Percentiles rank a stretch among this genome's conserved stretches.
phyloP scores from a whole-genome alignment of 2,329 filamentous ascomycete genomes.

The Hypoxylon sp. region DNA sequence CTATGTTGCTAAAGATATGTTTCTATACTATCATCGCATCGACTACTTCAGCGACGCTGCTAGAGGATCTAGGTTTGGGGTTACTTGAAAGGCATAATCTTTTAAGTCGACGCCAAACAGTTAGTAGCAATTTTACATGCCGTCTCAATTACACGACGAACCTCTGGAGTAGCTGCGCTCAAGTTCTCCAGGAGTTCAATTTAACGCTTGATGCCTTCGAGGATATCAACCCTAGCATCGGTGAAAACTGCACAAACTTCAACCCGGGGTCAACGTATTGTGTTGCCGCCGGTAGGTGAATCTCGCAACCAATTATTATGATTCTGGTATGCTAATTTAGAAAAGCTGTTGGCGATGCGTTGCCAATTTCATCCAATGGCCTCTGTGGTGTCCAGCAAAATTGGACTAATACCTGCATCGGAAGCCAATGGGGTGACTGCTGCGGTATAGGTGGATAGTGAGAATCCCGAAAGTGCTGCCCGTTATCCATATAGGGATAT shows the following conservation, averaged over 20 bases:
- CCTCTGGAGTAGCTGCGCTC: slow-evolving; percentile 14
- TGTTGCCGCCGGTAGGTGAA: background rate
- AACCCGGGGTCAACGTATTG: slow-evolving; percentile 6
- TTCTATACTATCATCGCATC: background rate
- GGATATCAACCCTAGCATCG: slow-evolving; percentile 7
- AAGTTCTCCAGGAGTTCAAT: slow-evolving; percentile 11
- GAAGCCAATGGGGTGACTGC: slow-evolving; percentile 22
- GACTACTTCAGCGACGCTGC: background rate
- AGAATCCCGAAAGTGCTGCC: background rate
- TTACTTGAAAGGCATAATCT: background rate
- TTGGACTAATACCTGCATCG: slow-evolving; percentile 19
- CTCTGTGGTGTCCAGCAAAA: slow-evolving; percentile 16
- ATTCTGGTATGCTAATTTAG: background rate
- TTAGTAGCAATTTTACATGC: background rate
- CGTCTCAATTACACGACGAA: slow-evolving; percentile 4
- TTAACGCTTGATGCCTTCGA: slow-evolving; percentile 4
- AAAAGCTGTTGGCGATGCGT: background rate
- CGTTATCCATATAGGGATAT: background rate
- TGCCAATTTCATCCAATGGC: slow-evolving; percentile 7
- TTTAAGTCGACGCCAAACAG: background rate
- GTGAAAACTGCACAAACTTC: slow-evolving; percentile 6
- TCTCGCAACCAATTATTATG: background rate
- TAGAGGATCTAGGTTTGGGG: background rate
- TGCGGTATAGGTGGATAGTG: slow-evolving; percentile 13
- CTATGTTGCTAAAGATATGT: background rate